Evolutionary conservation across 2,329 filamentous ascomycete species (phyloP).

Genomic region (Arthrobotrys megalospora): DNA sequence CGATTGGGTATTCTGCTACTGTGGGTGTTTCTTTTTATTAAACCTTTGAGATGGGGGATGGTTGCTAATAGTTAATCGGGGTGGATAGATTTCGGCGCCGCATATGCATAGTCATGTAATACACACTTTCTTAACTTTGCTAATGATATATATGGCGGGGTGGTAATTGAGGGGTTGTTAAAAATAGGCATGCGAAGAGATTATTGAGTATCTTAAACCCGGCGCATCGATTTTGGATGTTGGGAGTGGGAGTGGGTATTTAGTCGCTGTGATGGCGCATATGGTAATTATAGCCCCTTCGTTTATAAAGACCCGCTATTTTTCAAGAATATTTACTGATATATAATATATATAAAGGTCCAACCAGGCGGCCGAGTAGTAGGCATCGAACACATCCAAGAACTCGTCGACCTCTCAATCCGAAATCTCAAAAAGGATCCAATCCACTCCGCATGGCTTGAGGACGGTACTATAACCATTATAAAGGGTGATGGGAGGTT

Average conservation of each 20-base stretch:
- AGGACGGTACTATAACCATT: constrained; percentile 79
- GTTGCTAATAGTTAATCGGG: background rate
- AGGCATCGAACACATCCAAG: constrained; percentile 81
- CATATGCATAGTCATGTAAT: constrained; percentile 64
- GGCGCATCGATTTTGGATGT: constrained; percentile 77
- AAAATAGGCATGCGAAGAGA: constrained; percentile 62
- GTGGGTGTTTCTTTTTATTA: constrained; percentile 74
- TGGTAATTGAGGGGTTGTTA: background rate
- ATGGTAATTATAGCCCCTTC: constrained; percentile 70
- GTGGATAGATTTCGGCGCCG: constrained; percentile 61
- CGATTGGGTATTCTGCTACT: constrained; percentile 78
- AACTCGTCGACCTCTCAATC: constrained; percentile 75
- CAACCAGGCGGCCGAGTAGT: constrained; percentile 72
- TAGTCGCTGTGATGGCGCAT: constrained; percentile 89
- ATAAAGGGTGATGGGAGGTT: constrained; percentile 73
- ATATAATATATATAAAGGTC: constrained; percentile 29
- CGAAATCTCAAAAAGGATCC: constrained; percentile 77
- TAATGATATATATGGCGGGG: background rate
- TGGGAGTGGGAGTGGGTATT: constrained; percentile 83
- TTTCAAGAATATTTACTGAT: constrained; percentile 1
- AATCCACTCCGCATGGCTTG: constrained; percentile 75
- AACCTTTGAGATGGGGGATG: constrained; percentile 54
- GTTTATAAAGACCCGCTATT: no score
- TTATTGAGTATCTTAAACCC: constrained; percentile 65
- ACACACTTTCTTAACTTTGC: constrained; percentile 5